phyloP scores from a whole-genome alignment of 305 asterid genomes.

The Solanum aculeatissimum region DNA sequence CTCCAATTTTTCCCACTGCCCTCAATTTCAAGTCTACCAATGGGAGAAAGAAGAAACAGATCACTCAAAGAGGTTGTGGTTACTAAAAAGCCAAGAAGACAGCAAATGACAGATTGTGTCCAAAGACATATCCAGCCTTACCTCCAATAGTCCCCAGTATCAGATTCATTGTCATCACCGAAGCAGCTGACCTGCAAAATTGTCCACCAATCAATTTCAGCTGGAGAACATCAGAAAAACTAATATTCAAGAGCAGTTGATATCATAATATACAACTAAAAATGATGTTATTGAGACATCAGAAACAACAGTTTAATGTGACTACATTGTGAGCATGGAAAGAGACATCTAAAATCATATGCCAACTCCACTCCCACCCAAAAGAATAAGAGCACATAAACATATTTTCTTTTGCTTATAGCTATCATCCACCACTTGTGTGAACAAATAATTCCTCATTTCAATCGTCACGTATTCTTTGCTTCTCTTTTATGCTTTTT shows the following conservation, averaged over 20 bases:
- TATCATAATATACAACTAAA: background rate
- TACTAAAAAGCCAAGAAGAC: background rate
- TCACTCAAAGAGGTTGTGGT: background rate
- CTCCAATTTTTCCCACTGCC: conserved; percentile 95
- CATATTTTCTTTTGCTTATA: background rate
- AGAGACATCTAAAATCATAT: background rate
- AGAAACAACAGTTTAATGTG: background rate
- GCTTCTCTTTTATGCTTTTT: background rate
- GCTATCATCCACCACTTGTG: background rate
- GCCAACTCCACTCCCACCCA: background rate
- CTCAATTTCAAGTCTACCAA: conserved; percentile 71
- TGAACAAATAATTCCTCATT: background rate
- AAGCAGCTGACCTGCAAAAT: conserved; percentile 82
- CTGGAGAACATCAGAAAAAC: background rate
- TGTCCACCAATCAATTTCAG: background rate
- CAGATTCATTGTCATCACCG: conserved; percentile 73
- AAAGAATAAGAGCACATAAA: background rate
- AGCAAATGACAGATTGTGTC: background rate
- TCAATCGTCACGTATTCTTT: background rate
- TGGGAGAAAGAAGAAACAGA: background rate
- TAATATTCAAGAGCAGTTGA: background rate
- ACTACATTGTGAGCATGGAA: background rate
- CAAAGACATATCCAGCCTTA: conserved; percentile 3
- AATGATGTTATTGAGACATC: background rate
- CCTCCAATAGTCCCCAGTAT: conserved; percentile 94